phyloP scores from a whole-genome alignment of 352 stramenopile species.

The Pythium insidiosum region DNA sequence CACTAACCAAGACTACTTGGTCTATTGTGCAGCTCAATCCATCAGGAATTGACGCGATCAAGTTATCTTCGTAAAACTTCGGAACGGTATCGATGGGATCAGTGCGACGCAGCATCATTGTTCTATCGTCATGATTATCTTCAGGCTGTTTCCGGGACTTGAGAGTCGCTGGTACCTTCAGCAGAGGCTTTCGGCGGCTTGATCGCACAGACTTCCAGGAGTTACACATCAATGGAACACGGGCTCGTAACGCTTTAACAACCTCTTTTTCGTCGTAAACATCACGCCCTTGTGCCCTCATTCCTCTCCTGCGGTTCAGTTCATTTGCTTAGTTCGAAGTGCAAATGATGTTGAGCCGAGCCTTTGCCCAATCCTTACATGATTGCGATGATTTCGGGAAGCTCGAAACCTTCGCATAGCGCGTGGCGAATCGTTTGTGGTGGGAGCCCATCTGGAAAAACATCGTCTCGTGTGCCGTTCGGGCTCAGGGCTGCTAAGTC shows the following conservation, averaged over 20 bases:
- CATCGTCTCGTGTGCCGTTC: slow-evolving; percentile 27
- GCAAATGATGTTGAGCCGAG: too few relatives aligned
- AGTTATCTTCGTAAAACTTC: slow-evolving; percentile 30
- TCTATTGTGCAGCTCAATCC: slow-evolving; percentile 38
- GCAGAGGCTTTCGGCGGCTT: not conserved
- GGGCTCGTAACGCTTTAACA: slow-evolving; percentile 28
- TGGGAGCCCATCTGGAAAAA: slow-evolving; percentile 46
- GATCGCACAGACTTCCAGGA: slow-evolving; percentile 34
- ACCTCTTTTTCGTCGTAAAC: slow-evolving; percentile 27
- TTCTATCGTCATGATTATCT: too few relatives aligned
- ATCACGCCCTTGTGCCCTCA: slow-evolving; percentile 39
- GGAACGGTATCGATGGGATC: too few relatives aligned
- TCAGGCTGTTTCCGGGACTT: too few relatives aligned
- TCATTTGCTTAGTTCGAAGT: too few relatives aligned
- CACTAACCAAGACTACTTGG: slow-evolving; percentile 35
- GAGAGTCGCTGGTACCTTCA: too few relatives aligned
- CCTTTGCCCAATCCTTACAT: slow-evolving; percentile 53
- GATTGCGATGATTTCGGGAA: slow-evolving; percentile 41
- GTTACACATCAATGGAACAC: slow-evolving; percentile 45
- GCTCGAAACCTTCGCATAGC: slow-evolving; percentile 35
- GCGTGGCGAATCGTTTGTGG: slow-evolving; percentile 35
- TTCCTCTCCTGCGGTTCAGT: slow-evolving; percentile 37
- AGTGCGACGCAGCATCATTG: too few relatives aligned
- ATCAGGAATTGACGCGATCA: slow-evolving; percentile 43
- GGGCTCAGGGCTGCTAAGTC: slow-evolving; percentile 41